A percentile compares a stretch with the other conserved stretches of the same genome.
Conservation (phyloP, 2,329 filamentous ascomycete species). For the Fusarium nurragi region DNA sequence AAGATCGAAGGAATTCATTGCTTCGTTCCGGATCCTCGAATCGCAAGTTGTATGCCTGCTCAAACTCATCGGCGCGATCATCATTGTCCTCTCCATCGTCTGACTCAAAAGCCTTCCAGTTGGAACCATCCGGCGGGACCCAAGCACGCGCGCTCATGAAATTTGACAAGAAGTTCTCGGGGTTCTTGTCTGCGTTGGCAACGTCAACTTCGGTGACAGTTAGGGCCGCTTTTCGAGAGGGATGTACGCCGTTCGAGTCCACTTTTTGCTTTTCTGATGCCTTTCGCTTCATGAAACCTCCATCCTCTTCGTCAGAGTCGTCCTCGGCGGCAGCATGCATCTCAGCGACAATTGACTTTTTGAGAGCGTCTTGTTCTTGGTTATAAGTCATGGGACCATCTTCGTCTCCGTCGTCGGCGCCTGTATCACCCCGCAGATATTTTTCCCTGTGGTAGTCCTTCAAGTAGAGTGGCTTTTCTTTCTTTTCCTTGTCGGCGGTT, state of each 20-base stretch:
- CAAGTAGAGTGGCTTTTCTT: constrained; percentile 85
- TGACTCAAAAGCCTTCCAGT: constrained; percentile 86
- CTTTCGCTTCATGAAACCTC: constrained; percentile 79
- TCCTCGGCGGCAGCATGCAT: constrained; percentile 74
- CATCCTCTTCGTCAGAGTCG: constrained; percentile 65
- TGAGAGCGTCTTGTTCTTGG: constrained; percentile 87
- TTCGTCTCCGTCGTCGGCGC: constrained; percentile 66
- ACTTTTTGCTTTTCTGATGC: constrained; percentile 55
- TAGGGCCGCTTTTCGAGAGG: constrained; percentile 59
- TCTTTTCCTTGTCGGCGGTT: constrained; percentile 59
- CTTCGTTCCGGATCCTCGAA: constrained; percentile 92
- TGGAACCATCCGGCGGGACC: constrained; percentile 73
- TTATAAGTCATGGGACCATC: constrained; percentile 75
- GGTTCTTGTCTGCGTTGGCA: constrained; percentile 83
- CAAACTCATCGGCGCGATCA: constrained; percentile 83
- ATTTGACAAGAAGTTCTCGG: constrained; percentile 92
- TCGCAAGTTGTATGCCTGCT: constrained; percentile 92
- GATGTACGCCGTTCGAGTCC: constrained; percentile 61
- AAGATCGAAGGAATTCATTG: constrained; percentile 88
- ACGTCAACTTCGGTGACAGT: constrained; percentile 71
- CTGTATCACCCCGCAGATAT: constrained; percentile 75
- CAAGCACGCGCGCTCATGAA: constrained; percentile 94
- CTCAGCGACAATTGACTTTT: constrained; percentile 79
- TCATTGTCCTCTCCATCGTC: constrained; percentile 84
- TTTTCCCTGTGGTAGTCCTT: constrained; percentile 93